Base-by-base conservation (phyloP, 331 rosid species). In the Ulmus americana region DNA sequence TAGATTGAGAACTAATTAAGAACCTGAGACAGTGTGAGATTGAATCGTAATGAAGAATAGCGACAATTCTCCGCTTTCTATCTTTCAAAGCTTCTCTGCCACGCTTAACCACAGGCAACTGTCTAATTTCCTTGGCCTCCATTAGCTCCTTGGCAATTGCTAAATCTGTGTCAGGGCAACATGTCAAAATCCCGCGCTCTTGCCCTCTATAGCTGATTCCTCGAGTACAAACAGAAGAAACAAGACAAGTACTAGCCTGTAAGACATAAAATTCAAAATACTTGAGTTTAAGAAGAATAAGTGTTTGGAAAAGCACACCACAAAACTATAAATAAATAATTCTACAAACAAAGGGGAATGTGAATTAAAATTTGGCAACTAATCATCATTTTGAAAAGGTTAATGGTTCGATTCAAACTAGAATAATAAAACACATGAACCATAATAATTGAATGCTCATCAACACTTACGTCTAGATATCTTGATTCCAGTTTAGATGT, bases 121-220 rank as follows among this genome's bases (percentile, higher is more conserved):
- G 99, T 73, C 84, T 90, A 68, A 87, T 64, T 63, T 86, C 99
- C 79, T 78, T 90, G 62, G 99, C 99, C 76, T 94, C 99, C 97
- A 94, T 94, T 66, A 94, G 85, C 60, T 94, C 97, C 81, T 80
- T 87, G 63, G 99, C 95, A 77, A 77, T 74, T 63, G 95, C 86
- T 81, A 94, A 80, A 81, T 68, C 81, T 22, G 87, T 78, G 74
- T 85, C 91, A 14, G 96, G 91, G 67, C 81, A 87, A 68, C 99
- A 94, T 55, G 96, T 94, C 73, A 87, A 65, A 52, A 94, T 75
- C 50, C 96, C 94, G 39, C 99, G 97, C 14, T 69, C 84, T 71
- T 70, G 80, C 63, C 97, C 99, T 13, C 84, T 90, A 58, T 90
- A 94, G 74, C 72, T 82, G 66, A 87, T 74, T 70, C 95, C 91